Percentiles rank a stretch among this genome's conserved stretches.
These are phyloP conservation scores for Acanthamoeba lenticulata DNA, from an alignment of 208 protist genomes.

Conservation along the genomic window DNA sequence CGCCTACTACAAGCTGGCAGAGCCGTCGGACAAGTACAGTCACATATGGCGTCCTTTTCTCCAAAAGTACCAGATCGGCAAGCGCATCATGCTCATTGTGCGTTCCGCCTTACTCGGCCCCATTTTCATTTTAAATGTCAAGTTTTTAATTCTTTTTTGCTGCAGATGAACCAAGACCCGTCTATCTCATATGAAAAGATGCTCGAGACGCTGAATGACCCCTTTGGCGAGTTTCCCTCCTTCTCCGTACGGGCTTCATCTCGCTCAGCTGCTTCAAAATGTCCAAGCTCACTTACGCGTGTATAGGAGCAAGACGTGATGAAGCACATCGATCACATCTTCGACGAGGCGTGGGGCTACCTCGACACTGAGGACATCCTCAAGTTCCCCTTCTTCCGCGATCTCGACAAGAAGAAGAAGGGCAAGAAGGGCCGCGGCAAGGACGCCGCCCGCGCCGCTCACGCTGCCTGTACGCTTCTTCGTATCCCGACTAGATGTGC, in stretches of 20 bases:
- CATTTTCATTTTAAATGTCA: too few species aligned
- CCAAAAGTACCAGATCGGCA: slow-evolving; percentile 21
- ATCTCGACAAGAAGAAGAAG: slow-evolving; percentile 45
- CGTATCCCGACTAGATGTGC: too few species aligned
- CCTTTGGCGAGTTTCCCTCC: slow-evolving; percentile 30
- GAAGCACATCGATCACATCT: slow-evolving; percentile 38
- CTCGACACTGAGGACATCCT: slow-evolving; percentile 48
- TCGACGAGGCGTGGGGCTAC: slow-evolving; percentile 26
- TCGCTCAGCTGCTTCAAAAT: neutral
- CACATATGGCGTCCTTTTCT: slow-evolving; percentile 31
- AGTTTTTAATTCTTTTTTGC: neutral
- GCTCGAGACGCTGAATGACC: neutral
- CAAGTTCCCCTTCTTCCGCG: slow-evolving; percentile 52
- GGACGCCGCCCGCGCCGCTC: neutral
- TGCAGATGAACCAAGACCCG: slow-evolving; percentile 43
- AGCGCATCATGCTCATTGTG: neutral
- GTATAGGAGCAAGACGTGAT: neutral
- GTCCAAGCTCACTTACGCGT: too few species aligned
- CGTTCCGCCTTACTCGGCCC: too few species aligned
- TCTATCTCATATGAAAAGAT: slow-evolving; percentile 7
- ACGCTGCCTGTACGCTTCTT: neutral
- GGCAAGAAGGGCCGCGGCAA: slow-evolving; percentile 47
- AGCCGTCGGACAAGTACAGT: neutral
- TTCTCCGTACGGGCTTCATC: neutral
- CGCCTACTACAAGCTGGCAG: slow-evolving; percentile 46